Base-by-base conservation (phyloP, 768 basidiomycete genomes). In the Rossbeevera mucosa region DNA sequence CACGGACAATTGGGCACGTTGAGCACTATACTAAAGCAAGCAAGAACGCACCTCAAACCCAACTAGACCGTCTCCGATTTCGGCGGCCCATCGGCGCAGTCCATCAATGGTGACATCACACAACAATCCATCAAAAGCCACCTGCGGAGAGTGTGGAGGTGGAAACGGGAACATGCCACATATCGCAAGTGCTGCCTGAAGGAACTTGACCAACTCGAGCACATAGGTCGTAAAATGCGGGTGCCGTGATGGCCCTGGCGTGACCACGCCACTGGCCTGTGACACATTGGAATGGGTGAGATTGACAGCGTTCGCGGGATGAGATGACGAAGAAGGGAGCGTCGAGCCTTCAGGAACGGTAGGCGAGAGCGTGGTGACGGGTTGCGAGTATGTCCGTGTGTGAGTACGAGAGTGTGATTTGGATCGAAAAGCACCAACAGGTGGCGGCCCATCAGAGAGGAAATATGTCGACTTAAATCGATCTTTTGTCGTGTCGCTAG, bases 61-160 rank as follows among this genome's bases (percentile, higher is more conserved):
- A 51, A 85, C 64, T 56, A 76, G 76, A 7, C 77, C 78, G 56
- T 80, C 80, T 12, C 85, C 88, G 40, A 91, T 75, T 42, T 81
- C 79, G 13, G 75, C 61, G 26, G 81, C 79, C 89, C 90, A 93
- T 47, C 69, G 72, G 44, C 78, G 74, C 29, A 93, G 79, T 5
- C 83, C 88, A 24, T 85, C 81, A 24, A 88, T 79, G 0, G 90
- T 90, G 13, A 75, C 69, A 66, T 93, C 88, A 63, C 90, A 92
- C 21, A 93, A 70, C 13, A 93, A 74, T 1, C 90, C 90, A 65
- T 92, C 82, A 40, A 78, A 61, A 20, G 48, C 51, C 40, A 44
- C 43, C 45, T 44, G 52, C 13, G 51, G 42, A 26, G 51, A 30
- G 30, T 53, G 49, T 28, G 49, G 60, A 42, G 54, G 46, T 6